Evolutionary conservation across 352 stramenopile species (phyloP), one percentile per base, ranked within the genome.

Genomic region (Phytophthora macrochlamydospora): DNA sequence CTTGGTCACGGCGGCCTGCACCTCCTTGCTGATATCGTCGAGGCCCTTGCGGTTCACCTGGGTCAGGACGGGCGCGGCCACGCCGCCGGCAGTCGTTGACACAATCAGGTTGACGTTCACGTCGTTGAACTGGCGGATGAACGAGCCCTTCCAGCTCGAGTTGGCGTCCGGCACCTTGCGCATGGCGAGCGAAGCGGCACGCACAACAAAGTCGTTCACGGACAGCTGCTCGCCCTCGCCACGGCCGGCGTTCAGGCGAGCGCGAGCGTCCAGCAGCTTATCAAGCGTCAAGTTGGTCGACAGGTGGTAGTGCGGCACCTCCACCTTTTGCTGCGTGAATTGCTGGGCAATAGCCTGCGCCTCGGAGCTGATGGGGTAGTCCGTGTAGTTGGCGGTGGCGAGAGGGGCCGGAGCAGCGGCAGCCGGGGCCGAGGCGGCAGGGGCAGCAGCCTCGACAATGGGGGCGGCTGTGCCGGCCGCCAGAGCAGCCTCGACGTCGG

Each of bases 131-230:
- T 98, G 87, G 50, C 97, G 91, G 53, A 99, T 97, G 63, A 98
- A 97, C 62, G 81, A 92, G 67, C 87, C 83, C 67, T 91, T 87
- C 83, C 83, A 95, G 61, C 77, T 79, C 65, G 73, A 98, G 79
- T 94, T 94, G 52, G 86, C 92, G 65, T 98, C 91, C 4, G 97
- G 97, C 44, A 99, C 92, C 79, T 99, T 98, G 61, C 95, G 86
- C 65, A 99, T 94, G 9, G 97, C 97, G 48, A 99, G 80, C 42
- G 97, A 97, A 13, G 86, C 95, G 32, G 95, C 95, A 56, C 97
- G 97, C 64, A 99, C 96, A 54, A 99, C 87, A 65, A 99, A 93
- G 75, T 99, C 97, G 78, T 99, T 99, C 49, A 99, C 97, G 7
- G 94, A 98, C 24, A 99, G 89, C 72, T 99, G 56, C 73, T 85